These are phyloP conservation scores for Cladosporium sp. DNA, from an alignment of 2,329 filamentous ascomycete species.

Conservation along the genomic window DNA sequence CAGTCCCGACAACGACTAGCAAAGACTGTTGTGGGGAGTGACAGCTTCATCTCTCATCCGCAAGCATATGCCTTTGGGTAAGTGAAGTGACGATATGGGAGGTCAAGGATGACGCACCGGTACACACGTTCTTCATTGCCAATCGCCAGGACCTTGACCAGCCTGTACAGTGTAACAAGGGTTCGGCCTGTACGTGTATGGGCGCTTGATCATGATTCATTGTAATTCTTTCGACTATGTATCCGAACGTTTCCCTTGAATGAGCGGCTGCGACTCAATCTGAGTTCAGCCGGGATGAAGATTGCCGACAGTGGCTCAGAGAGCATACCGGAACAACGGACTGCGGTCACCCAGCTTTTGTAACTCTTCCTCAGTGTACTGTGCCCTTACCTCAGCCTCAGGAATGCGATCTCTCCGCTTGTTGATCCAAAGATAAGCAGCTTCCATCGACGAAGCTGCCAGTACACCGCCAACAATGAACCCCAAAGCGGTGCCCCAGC, in stretches of 20 bases:
- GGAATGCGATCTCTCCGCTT: conserved; percentile 29
- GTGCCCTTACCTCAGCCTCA: conserved; percentile 29
- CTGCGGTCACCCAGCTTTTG: conserved; percentile 36
- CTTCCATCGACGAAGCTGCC: conserved; percentile 17
- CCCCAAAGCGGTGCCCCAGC: conserved; percentile 35
- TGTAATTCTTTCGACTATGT: neutral
- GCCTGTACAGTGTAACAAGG: too few species aligned
- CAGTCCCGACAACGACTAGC: too few species aligned
- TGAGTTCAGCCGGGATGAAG: neutral
- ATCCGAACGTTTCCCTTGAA: too few species aligned
- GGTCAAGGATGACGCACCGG: too few species aligned
- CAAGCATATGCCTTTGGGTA: neutral
- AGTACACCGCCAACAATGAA: conserved; percentile 22
- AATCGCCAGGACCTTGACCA: too few species aligned
- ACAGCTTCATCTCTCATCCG: neutral
- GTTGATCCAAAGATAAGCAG: conserved; percentile 28
- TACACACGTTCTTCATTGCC: too few species aligned
- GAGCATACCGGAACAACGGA: conserved; percentile 35
- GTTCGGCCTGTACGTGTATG: too few species aligned
- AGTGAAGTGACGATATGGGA: too few species aligned
- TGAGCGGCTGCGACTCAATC: neutral
- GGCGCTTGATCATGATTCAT: too few species aligned
- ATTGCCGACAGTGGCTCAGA: neutral
- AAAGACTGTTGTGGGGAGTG: neutral
- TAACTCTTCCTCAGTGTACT: conserved; percentile 34